phyloP scores from a whole-genome alignment of 805 yeast species.

The Wickerhamiella vanderwaltii region DNA sequence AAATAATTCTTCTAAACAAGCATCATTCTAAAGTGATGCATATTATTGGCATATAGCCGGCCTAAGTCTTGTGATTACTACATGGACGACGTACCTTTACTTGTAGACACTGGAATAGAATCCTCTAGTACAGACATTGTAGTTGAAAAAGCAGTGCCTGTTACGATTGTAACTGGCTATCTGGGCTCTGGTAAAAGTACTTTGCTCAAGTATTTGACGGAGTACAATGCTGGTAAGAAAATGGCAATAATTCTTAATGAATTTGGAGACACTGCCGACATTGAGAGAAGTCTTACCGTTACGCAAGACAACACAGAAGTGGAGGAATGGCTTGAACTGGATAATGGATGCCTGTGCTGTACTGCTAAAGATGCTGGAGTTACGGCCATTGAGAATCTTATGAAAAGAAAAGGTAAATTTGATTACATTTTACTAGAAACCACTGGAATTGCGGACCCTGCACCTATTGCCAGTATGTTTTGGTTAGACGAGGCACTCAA shows the following conservation, averaged over 20 bases:
- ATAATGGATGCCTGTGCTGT: constrained; percentile 94
- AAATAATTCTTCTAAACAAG: too few relatives aligned
- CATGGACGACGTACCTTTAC: constrained; percentile 20
- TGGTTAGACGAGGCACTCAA: constrained; percentile 90
- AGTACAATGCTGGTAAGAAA: constrained; percentile 47
- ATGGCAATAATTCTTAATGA: constrained; percentile 82
- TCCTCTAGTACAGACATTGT: background rate
- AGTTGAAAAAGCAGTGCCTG: constrained; percentile 42
- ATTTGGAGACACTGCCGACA: constrained; percentile 80
- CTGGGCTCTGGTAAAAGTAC: constrained; percentile 90
- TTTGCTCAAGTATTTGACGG: constrained; percentile 58
- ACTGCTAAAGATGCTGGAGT: constrained; percentile 94
- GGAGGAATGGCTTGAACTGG: constrained; percentile 92
- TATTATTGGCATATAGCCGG: too few relatives aligned
- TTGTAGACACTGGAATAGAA: constrained; percentile 17
- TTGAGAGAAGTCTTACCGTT: constrained; percentile 76
- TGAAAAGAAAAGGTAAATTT: constrained; percentile 57
- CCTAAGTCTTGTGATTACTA: too few relatives aligned
- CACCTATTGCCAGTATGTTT: constrained; percentile 92
- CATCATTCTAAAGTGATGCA: too few relatives aligned
- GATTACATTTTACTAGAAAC: constrained; percentile 92
- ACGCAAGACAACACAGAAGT: constrained; percentile 38
- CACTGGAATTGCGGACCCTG: constrained; percentile 95
- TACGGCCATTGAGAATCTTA: constrained; percentile 78
- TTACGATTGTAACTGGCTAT: constrained; percentile 89